phyloP scores from a whole-genome alignment of 1,139 yeast species.

The Geotrichum reessii region DNA sequence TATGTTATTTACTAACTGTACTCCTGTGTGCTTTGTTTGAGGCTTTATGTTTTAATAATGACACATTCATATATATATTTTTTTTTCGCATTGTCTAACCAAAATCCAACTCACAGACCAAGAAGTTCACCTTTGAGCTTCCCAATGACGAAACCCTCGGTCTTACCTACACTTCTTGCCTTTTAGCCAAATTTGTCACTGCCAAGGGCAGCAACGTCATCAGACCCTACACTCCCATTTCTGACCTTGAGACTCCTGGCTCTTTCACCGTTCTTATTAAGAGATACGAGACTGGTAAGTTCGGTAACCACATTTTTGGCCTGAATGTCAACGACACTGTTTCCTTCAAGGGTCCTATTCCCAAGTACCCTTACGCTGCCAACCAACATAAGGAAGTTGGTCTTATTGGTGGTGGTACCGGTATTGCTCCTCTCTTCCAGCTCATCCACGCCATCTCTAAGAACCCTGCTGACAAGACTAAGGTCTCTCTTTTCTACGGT shows the following conservation, averaged over 20 bases:
- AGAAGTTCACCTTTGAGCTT: constrained; percentile 65
- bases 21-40: neutral
- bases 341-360: constrained; percentile 89
- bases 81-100: neutral
- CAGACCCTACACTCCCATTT: constrained; percentile 93
- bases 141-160: constrained; percentile 73
- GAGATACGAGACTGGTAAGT: constrained; percentile 76
- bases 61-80: neutral
- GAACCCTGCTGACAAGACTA: constrained; percentile 80
- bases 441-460: constrained; percentile 45
- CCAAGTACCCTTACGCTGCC: constrained; percentile 87
- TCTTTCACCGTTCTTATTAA: constrained; percentile 74
- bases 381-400: constrained; percentile 75
- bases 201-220: constrained; percentile 83
- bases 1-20: constrained; percentile 1
- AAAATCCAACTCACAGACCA: constrained; percentile 44
- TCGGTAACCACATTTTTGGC: constrained; percentile 66
- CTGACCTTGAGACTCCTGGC: constrained; percentile 66
- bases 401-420: constrained; percentile 92
- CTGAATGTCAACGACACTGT: constrained; percentile 77
- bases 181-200: constrained; percentile 69
- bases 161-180: constrained; percentile 69
- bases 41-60: neutral
- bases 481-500: constrained; percentile 75
- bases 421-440: constrained; percentile 93